Evolutionary conservation across 1,284 basidiomycete genomes (phyloP), one percentile per base, ranked within the genome.

Genomic region (Malassezia sympodialis): DNA sequence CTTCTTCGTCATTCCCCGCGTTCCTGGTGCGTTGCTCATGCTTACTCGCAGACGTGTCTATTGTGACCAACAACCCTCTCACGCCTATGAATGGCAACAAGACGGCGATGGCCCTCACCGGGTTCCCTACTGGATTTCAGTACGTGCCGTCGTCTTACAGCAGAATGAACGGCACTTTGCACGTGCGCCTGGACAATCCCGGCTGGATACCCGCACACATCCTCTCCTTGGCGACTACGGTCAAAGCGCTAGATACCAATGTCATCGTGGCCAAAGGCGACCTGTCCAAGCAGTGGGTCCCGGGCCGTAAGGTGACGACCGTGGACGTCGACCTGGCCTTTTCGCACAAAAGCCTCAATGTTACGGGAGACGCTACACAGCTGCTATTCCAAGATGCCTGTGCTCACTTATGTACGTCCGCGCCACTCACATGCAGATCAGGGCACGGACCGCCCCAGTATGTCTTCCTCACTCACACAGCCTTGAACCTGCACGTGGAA

Each of bases 121-220:
- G 19, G 1, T 32, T 21, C 11, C 55, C 55, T 8, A 48, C 39
- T 6, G 55, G 55, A 10, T 52, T 57, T 41, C 27, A 10, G 42
- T 56, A 50, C 23, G 40, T 55, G 4, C 6, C 6, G 11, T 8
- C 35, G 17, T 49, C 12, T 23, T 8, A 26, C 42, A 8, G 15
- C 44, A 50, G 48, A 21, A 57, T 57, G 55, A 57, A 57, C 12
- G 55, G 49, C 7, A 57, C 55, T 5, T 19, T 57, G 41, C 14
- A 30, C 10, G 12, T 57, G 12, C 55, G 40, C 12, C 14, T 50
- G 3, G 45, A 57, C 35, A 52, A 57, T 26, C n/a, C 34, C 23
- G 55, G 44, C 12, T 57, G 55, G 55, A 49, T 57, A 8, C 55
- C 55, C 3, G 39, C 49, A 31, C 49, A 49, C 11, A 10, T 57